Evolutionary conservation across 345 rosid species (phyloP).

Genomic region (Ricinus communis): DNA sequence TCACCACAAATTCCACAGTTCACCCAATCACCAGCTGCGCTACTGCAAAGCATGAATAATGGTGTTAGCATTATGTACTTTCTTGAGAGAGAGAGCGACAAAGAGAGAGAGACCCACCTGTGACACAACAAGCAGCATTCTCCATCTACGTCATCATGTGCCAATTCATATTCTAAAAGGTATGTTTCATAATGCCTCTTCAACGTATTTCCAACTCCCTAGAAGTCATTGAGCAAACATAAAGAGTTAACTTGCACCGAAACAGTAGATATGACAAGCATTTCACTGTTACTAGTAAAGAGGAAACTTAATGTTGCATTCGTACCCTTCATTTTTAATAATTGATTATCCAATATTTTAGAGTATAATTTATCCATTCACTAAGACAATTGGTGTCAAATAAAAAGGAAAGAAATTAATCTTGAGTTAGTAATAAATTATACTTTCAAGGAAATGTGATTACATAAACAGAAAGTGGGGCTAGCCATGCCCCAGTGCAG

Average conservation of each 20-base stretch:
- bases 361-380: no score
- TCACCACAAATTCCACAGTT: constrained; percentile 98
- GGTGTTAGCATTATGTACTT: constrained; percentile 20
- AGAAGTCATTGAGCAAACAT: constrained; percentile 9
- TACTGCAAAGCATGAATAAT: constrained; percentile 54
- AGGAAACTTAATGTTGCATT: neutral
- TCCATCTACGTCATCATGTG: constrained; percentile 98
- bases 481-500: neutral
- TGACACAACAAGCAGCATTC: constrained; percentile 97
- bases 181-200: constrained; percentile 97
- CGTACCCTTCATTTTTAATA: no score
- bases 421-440: no score
- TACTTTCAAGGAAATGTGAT: no score
- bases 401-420: no score
- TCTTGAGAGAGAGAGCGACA: neutral
- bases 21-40: constrained; percentile 99
- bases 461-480: neutral
- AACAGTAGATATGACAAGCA: neutral
- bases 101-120: constrained; percentile 47
- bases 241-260: neutral
- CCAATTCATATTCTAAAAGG: constrained; percentile 91
- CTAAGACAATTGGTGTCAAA: no score
- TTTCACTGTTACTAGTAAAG: neutral
- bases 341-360: no score
- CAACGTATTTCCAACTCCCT: constrained; percentile 98